Evolutionary conservation across 164 flowering plant species (phyloP), one percentile per base, ranked within the genome.

Genomic region (Protea cynaroides): DNA sequence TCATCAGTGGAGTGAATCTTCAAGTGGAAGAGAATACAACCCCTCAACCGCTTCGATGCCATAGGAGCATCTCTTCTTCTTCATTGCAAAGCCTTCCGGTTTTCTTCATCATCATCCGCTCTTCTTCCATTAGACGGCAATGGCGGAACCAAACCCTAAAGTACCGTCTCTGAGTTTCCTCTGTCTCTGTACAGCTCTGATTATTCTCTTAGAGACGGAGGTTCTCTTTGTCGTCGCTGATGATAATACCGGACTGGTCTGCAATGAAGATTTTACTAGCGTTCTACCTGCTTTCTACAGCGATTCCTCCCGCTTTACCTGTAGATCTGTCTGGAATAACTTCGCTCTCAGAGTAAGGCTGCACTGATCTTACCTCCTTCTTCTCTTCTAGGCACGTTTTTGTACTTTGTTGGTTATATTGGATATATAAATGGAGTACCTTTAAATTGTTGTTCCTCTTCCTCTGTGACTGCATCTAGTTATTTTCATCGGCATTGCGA

Each of bases 271-370:
- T 69, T 14, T 58, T 1, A 52, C 25, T 49, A 69, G 44, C 44
- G 58, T 69, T 25, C 67, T 64, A 38, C 72, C 68, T 1, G 40
- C 55, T 59, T n/a, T n/a, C n/a, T n/a, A n/a, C n/a, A n/a, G n/a
- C n/a, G n/a, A n/a, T n/a, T n/a, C n/a, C n/a, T n/a, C n/a, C n/a
- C n/a, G n/a, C n/a, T 52, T 50, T 36, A 38, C 52, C 9, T 69
- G 72, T 44, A 58, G 57, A 63, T 36, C 72, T 25, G 53, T 69
- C 25, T 69, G 72, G 72, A 58, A 64, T 64, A 36, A 59, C 14
- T 69, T 64, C 58, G 36, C 49, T 37, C 25, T 88, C 62, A 72
- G 87, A 64, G 94, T 87, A 75, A 77, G 83, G 70, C 50, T 25
- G 11, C 8, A 61, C 13, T 43, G 21, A 59, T 65, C 25, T 36